phyloP scores from a whole-genome alignment of 345 rosid species.

The Clarkia xantiana region DNA sequence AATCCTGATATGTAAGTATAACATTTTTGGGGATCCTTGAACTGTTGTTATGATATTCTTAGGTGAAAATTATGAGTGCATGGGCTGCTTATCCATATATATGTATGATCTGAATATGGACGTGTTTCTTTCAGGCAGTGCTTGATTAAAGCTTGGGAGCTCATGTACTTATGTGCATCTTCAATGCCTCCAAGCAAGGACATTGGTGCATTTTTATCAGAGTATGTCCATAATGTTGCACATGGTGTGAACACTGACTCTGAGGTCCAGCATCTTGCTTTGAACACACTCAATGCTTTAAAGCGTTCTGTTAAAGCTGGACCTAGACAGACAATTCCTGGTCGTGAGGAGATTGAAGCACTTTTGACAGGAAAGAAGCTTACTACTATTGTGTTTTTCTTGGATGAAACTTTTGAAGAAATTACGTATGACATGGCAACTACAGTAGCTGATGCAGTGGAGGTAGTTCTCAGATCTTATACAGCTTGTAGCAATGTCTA shows the following conservation, averaged over 20 bases:
- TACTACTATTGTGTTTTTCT: constrained; percentile 84
- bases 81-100: too few relatives aligned
- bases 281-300: constrained; percentile 71
- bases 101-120: not conserved
- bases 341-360: constrained; percentile 93
- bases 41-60: constrained; percentile 1
- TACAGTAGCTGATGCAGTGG: constrained; percentile 90
- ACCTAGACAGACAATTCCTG: constrained; percentile 76
- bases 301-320: constrained; percentile 94
- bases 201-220: constrained; percentile 81
- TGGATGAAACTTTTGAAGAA: constrained; percentile 98
- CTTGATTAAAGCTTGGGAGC: constrained; percentile 88
- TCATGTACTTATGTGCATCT: constrained; percentile 88
- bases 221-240: constrained; percentile 75
- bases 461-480: constrained; percentile 32
- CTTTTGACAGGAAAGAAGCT: constrained; percentile 74
- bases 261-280: constrained; percentile 66
- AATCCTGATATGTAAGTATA: constrained; percentile 63
- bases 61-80: not conserved
- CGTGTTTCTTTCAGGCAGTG: constrained; percentile 38
- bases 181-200: constrained; percentile 99
- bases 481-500: not conserved
- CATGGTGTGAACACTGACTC: constrained; percentile 52
- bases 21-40: not conserved
- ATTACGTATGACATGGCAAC: constrained; percentile 93